Conservation (phyloP, 495 filamentous ascomycete genomes). For the Hypomontagnella submonticulosa region DNA sequence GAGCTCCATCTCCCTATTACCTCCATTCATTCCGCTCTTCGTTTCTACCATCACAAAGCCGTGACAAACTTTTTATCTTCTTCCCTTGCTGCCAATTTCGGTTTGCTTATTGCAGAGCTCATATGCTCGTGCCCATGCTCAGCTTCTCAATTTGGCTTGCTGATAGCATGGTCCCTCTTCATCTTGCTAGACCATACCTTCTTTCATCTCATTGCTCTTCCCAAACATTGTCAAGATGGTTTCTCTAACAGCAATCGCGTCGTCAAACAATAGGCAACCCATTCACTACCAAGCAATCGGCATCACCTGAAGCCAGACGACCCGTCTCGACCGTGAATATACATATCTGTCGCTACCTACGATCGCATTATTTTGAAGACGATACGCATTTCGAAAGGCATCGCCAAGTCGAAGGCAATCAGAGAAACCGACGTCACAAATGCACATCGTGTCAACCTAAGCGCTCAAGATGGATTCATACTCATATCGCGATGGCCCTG, state of each 20-base stretch:
- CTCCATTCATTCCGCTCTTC: slow-evolving; percentile 46
- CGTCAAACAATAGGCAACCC: slow-evolving; percentile 59
- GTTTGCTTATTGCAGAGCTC: slow-evolving; percentile 52
- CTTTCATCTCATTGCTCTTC: slow-evolving; percentile 46
- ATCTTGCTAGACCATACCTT: slow-evolving; percentile 42
- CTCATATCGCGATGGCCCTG: slow-evolving; percentile 56
- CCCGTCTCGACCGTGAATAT: slow-evolving; percentile 6
- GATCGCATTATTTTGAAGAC: slow-evolving; percentile 10
- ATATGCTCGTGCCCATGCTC: slow-evolving; percentile 47
- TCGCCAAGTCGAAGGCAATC: neutral
- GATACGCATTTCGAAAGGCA: neutral
- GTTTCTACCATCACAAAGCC: slow-evolving; percentile 50
- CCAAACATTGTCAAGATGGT: slow-evolving; percentile 50
- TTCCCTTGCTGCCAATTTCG: slow-evolving; percentile 41
- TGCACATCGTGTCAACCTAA: neutral
- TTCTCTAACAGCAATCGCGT: slow-evolving; percentile 64
- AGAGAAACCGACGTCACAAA: neutral
- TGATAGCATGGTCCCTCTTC: slow-evolving; percentile 39
- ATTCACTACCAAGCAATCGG: slow-evolving; percentile 39
- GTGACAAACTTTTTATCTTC: slow-evolving; percentile 48
- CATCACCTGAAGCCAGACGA: slow-evolving; percentile 46
- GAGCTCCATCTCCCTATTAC: slow-evolving; percentile 37
- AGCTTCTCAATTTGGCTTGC: slow-evolving; percentile 51
- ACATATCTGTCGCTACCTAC: slow-evolving; percentile 22
- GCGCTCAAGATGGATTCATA: slow-evolving; percentile 57